These are phyloP conservation scores for Dalbergia cultrata DNA, from an alignment of 306 rosid genomes.

Conservation along the genomic window DNA sequence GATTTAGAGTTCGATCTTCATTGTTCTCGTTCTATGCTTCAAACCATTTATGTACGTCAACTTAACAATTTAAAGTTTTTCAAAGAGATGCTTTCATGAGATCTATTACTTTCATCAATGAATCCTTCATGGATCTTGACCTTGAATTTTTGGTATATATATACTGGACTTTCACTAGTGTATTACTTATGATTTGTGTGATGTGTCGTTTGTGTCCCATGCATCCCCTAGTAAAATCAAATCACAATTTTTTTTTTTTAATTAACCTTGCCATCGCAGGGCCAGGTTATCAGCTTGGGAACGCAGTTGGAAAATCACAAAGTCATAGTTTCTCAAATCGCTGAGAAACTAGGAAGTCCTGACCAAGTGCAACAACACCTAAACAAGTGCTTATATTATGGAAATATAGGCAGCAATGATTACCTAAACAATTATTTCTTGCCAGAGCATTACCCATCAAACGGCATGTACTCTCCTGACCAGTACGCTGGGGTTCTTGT, in stretches of 20 bases:
- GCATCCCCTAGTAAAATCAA: not conserved
- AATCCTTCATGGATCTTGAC: not conserved
- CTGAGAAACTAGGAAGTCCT: slow-evolving; percentile 22
- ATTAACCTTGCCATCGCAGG: slow-evolving; percentile 47
- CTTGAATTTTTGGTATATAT: not conserved
- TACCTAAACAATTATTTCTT: slow-evolving; percentile 71
- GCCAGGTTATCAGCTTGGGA: slow-evolving; percentile 50
- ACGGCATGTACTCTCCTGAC: not conserved
- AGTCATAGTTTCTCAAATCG: slow-evolving; percentile 37
- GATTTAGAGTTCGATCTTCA: too few species aligned
- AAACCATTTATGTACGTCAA: too few species aligned
- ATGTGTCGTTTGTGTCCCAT: not conserved
- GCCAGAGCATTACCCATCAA: slow-evolving; percentile 49
- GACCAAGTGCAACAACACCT: slow-evolving; percentile 40
- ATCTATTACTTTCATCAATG: too few species aligned
- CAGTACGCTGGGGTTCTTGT: slow-evolving; percentile 49
- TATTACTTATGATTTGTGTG: not conserved
- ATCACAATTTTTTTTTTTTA: not conserved
- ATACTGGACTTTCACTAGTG: not conserved
- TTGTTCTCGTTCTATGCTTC: too few species aligned
- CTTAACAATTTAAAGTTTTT: too few species aligned
- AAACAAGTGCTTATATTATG: slow-evolving; percentile 67
- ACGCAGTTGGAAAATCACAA: slow-evolving; percentile 57
- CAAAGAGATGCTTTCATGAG: too few species aligned
- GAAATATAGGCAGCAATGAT: slow-evolving; percentile 68